Evolutionary conservation across 2,329 filamentous ascomycete genomes (phyloP).

Genomic region (Cladosporium sp.): DNA sequence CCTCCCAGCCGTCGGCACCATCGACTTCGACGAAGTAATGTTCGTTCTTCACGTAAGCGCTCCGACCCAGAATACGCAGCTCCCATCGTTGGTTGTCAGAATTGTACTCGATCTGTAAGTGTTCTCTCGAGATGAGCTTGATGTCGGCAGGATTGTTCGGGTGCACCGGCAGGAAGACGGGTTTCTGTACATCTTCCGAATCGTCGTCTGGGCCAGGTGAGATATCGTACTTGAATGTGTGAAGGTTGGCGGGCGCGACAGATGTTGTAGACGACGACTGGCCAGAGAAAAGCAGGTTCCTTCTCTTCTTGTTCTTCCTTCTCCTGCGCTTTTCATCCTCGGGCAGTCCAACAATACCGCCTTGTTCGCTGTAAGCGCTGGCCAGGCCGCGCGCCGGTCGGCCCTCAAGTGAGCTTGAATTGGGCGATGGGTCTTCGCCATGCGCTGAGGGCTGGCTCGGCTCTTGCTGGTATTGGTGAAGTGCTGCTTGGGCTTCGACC

Average conservation of each 20-base stretch:
- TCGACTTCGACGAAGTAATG: constrained; percentile 25
- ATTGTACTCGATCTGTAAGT: constrained; percentile 68
- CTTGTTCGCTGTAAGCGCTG: constrained; percentile 29
- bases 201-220: constrained; percentile 29
- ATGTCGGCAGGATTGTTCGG: constrained; percentile 60
- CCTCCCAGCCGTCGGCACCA: constrained; percentile 7
- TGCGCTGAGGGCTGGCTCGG: constrained; percentile 24
- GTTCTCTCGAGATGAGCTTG: constrained; percentile 67
- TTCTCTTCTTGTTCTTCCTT: constrained; percentile 7
- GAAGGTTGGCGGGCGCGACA: constrained; percentile 24
- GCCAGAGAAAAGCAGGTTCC: constrained; percentile 7
- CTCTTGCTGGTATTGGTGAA: constrained; percentile 24
- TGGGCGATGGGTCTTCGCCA: constrained; percentile 17
- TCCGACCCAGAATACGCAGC: constrained; percentile 59
- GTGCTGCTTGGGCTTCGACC: constrained; percentile 14
- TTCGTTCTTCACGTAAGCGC: constrained; percentile 59
- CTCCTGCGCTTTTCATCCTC: constrained; percentile 35
- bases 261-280: constrained; percentile 48
- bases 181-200: constrained; percentile 28
- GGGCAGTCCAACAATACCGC: constrained; percentile 45
- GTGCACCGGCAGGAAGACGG: constrained; percentile 66
- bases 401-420: constrained; percentile 21
- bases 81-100: constrained; percentile 58
- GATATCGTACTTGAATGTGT: constrained; percentile 13
- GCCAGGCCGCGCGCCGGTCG: constrained; percentile 23